Evolutionary conservation across 2,329 filamentous ascomycete species (phyloP), one percentile per base, ranked within the genome.

Genomic region (Alternaria gansuensis): DNA sequence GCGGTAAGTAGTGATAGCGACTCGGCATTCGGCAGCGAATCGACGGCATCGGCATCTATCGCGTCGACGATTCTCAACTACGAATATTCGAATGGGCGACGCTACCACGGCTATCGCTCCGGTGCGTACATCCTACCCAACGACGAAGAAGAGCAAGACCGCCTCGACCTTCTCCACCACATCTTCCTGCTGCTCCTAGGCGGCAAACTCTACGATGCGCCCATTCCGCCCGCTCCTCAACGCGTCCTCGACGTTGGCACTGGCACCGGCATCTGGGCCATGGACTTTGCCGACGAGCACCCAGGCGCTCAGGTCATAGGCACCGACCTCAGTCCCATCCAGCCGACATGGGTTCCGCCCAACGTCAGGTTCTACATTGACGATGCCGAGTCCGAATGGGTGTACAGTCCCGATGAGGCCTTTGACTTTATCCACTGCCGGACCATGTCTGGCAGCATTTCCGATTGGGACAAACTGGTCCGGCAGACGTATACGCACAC

Each of bases 351-450:
- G 74, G 70, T 77, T 10, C 78, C 79, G 2, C 72, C 77, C 0
- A 79, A 80, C 55, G 70, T 72, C 26, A 73, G 74, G 51, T 80
- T 80, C 69, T 75, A 79, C 64, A 75, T 80, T 53, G 78, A 80
- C 67, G 77, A 80, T 54, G 73, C 73, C 50, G 77, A 80, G 58
- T 64, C 68, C 33, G 74, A 78, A 14, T 80, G 78, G 78, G 65
- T 76, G 5, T 77, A 76, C 36, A 41, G 53, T 8, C 52, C 64
- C 11, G 57, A 64, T 45, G 77, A 82, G 52, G 56, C 54, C 2
- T 77, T 76, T 55, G 74, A 77, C 59, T 73, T 70, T 51, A 74
- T 78, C 23, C 75, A 77, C 56, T 59, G 63, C 40, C 72, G 76
- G 34, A 72, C 70, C 46, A 43, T 78, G 60, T 62, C 54, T 9